A percentile compares a stretch with the other conserved stretches of the same genome.
Evolutionary conservation across 192 early-diverging fungal species (phyloP).

Genomic region (Coemansia sp.): DNA sequence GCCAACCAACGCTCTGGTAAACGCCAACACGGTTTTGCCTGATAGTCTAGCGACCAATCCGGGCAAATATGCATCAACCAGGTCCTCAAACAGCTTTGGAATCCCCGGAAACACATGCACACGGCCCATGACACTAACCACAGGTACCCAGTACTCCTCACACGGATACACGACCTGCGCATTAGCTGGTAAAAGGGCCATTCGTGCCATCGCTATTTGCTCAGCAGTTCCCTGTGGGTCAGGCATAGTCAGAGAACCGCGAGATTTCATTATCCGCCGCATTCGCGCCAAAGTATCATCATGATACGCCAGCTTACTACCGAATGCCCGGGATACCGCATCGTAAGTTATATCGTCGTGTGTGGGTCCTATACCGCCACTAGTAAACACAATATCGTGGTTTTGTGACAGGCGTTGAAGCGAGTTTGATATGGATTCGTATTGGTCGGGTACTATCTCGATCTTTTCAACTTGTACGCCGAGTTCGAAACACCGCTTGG

Average conservation of each 20-base stretch:
- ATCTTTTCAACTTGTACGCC: conserved; percentile 65
- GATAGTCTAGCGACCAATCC: conserved; percentile 2
- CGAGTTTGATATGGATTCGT: conserved; percentile 46
- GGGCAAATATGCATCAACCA: conserved; percentile 34
- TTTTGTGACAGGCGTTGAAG: conserved; percentile 53
- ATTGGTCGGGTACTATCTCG: conserved; percentile 54
- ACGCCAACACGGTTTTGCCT: conserved; percentile 5
- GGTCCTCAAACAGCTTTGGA: conserved; percentile 63
- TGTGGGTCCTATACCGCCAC: conserved; percentile 74
- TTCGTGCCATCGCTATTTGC: conserved; percentile 58
- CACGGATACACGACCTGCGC: conserved; percentile 50
- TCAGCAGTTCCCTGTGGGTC: conserved; percentile 35
- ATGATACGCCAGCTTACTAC: conserved; percentile 58
- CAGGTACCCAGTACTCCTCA: conserved; percentile 69
- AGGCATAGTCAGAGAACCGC: conserved; percentile 15
- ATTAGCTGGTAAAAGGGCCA: conserved; percentile 65
- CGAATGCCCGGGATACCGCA: conserved; percentile 64
- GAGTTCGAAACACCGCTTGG: conserved; percentile 61
- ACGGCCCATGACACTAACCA: conserved; percentile 63
- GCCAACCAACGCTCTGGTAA: conserved; percentile 26
- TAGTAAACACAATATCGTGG: conserved; percentile 69
- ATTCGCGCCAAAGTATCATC: conserved; percentile 61
- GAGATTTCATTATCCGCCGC: conserved; percentile 36
- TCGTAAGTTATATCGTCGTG: conserved; percentile 72
- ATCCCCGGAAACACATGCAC: conserved; percentile 73